Base-by-base conservation (phyloP, 768 basidiomycete species). In the Podaxis sp. region DNA sequence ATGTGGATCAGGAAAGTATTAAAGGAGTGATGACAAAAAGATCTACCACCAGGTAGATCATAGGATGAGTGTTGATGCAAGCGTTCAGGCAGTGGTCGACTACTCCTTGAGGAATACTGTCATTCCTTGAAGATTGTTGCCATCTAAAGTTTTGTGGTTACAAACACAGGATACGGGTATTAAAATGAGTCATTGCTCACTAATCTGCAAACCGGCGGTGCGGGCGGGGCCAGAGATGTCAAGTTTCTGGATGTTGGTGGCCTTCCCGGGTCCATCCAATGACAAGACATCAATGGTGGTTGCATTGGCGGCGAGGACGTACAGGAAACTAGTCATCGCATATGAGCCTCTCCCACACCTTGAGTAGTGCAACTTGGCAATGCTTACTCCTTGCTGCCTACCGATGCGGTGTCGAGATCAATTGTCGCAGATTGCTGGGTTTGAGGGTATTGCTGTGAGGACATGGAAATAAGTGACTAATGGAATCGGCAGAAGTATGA, bases 321-420 rank as follows among this genome's bases (percentile, higher is more conserved):
- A 71, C 32, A 73, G 63, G 70, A 71, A 72, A 50, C 73, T 66
- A 37, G 4, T 32, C 27, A 11, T 4, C 18, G 53, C 53, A 40
- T 47, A 54, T 48, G 47, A 35, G 36, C 25, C 58, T 35, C 27
- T 9, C 27, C 35, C 6, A 53, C 11, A 27, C 18, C 16, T 4
- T 5, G 42, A 44, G 54, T 50, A 10, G 11, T 1, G 16, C 10
- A 18, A 21, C 5, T 46, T 7, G 23, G 59, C 37, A 48, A 32
- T 44, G 69, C 73, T 59, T 48, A 77, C 77, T 79, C 76, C 21
- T 32, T 32, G 32, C 9, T 32, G 11, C 71, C 71, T 42, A 81
- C 69, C 2, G 72, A 66, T 6, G 73, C 78, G 25, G 79, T 66
- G 46, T 75, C 77, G 48, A 73, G 75, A 67, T 80, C 79, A 40